Conservation (phyloP, 2,329 filamentous ascomycete genomes). For the Aureobasidium leucospermi region DNA sequence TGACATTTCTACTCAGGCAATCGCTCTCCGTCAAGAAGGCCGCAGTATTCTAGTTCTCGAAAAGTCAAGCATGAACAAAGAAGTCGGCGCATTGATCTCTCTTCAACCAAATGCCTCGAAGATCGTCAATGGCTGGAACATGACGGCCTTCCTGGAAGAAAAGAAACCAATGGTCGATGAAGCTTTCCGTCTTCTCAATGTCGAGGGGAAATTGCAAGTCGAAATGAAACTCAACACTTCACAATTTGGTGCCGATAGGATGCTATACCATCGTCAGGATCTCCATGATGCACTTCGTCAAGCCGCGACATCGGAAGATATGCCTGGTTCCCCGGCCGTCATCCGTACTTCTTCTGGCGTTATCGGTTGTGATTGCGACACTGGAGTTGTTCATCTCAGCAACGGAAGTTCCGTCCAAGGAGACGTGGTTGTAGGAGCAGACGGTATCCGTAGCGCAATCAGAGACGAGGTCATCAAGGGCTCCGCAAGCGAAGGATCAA, state of each 20-base stretch:
- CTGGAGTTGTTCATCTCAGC: slow-evolving; percentile 27
- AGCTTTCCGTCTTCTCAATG: slow-evolving; percentile 31
- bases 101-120: slow-evolving; percentile 37
- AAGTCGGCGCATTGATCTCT: slow-evolving; percentile 37
- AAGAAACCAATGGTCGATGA: slow-evolving; percentile 30
- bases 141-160: slow-evolving; percentile 23
- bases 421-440: slow-evolving; percentile 32
- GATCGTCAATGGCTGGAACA: slow-evolving; percentile 28
- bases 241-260: slow-evolving; percentile 33
- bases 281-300: slow-evolving; percentile 29
- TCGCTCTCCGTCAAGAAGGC: slow-evolving; percentile 27
- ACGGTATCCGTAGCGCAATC: slow-evolving; percentile 28
- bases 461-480: slow-evolving; percentile 21
- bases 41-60: slow-evolving; percentile 27
- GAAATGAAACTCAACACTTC: slow-evolving; percentile 27
- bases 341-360: slow-evolving; percentile 25
- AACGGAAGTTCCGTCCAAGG: slow-evolving; percentile 21
- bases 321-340: slow-evolving; percentile 21
- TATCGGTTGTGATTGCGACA: slow-evolving; percentile 18
- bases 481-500: slow-evolving; percentile 9
- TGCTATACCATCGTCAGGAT: slow-evolving; percentile 38
- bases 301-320: slow-evolving; percentile 20
- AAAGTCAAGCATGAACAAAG: slow-evolving; percentile 25
- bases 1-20: slow-evolving; percentile 21
- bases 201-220: slow-evolving; percentile 26